Base-by-base conservation (phyloP, 192 early-diverging fungal species). In the Gryganskiella cystojenkinii region DNA sequence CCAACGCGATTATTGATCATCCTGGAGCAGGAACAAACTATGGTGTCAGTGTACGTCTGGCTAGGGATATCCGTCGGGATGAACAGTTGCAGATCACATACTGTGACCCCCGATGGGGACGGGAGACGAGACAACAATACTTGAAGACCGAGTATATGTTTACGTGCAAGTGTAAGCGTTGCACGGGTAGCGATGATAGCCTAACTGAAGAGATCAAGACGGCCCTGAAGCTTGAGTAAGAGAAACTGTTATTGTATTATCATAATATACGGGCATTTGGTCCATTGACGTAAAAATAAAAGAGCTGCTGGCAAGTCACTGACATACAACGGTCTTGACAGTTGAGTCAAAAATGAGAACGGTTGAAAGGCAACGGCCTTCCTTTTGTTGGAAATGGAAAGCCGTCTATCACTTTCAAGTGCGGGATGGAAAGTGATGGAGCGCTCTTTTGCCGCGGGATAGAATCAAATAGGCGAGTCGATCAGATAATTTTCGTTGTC, bases 71-170 rank as follows among this genome's bases (percentile, higher is more conserved):
- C 53, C 82, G 83, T 69, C 79, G 84, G 13, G 88, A 84, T 25
- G 88, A 89, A 47, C 86, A 89, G 56, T 72, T 89, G 27, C 83
- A 80, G 57, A 86, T 86, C 63, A 85, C 85, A 46, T 89, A 89
- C 64, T 85, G 86, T 44, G 85, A 89, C 59, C 88, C 88, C 35
- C 72, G 81, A 11, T 86, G 85, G 80, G 78, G 82, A 34, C 81
- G 83, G 59, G 86, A 82, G 17, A 83, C 85, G 0, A 71, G 88
- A 64, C 69, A 81, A 25, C 80, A 83, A 30, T 82, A 83, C 19
- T 66, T 90, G 24, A 74, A 68, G 24, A 87, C 85, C 28, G 83
- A 84, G 60, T 90, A 90, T 52, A 80, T 86, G 60, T 90, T 90
- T 62, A 81, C 83, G 10, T 90, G 88, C 67, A 81, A 80, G 62